phyloP scores from a whole-genome alignment of 441 rosid species.

The Capsella rubella region DNA sequence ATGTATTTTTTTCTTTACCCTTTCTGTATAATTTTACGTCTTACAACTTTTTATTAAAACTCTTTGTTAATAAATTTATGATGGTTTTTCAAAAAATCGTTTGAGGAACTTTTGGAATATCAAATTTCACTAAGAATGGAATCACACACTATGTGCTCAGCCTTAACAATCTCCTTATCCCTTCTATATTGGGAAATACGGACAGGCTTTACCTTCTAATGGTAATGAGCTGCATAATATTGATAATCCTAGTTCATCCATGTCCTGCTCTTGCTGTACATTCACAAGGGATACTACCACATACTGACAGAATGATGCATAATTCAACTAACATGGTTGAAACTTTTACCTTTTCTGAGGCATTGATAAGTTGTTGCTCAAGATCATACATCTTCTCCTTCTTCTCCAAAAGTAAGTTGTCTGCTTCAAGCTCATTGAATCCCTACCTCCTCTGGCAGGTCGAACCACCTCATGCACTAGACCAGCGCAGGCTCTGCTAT shows the following conservation, averaged over 20 bases:
- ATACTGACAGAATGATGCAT: not conserved
- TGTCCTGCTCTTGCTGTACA: conserved; percentile 85
- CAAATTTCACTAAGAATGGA: conserved; percentile 20
- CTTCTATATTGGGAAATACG: not conserved
- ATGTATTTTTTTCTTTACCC: too few species aligned
- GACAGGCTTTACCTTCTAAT: conserved; percentile 3
- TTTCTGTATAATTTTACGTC: too few species aligned
- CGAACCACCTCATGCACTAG: conserved; percentile 58
- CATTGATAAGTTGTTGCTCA: conserved; percentile 75
- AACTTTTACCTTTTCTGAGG: conserved; percentile 69
- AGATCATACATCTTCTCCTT: conserved; percentile 75
- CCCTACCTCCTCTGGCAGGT: conserved; percentile 78
- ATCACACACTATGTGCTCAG: conserved; percentile 2
- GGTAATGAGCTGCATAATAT: conserved; percentile 35
- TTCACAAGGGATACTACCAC: conserved; percentile 58
- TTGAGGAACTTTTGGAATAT: too few species aligned
- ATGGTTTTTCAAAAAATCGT: too few species aligned
- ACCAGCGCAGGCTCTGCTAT: conserved; percentile 42
- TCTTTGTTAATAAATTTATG: too few species aligned
- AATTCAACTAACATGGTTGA: conserved; percentile 15
- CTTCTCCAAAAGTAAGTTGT: conserved; percentile 50
- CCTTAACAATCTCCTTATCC: conserved; percentile 10
- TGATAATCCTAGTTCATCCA: conserved; percentile 78
- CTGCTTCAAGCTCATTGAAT: conserved; percentile 69
- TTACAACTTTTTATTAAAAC: too few species aligned